Percentiles rank a stretch among this genome's conserved stretches.
phyloP scores from a whole-genome alignment of 177 flowering plant genomes.

The Vitis hybrid region DNA sequence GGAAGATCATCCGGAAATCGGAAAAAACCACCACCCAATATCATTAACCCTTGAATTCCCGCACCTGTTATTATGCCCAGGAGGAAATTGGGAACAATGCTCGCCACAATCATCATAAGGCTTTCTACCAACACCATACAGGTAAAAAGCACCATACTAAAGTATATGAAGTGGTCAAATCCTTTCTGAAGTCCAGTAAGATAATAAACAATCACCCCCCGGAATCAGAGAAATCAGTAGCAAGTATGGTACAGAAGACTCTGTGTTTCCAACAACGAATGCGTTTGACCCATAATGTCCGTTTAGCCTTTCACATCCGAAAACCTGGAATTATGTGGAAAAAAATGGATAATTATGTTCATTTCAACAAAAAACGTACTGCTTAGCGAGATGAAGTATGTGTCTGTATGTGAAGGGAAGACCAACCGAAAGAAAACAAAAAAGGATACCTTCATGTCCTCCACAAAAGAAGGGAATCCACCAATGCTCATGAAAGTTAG shows the following conservation, averaged over 20 bases:
- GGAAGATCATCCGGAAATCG: constrained; percentile 52
- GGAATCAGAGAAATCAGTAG: constrained; percentile 44
- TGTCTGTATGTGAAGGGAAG: too few species aligned
- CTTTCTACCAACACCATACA: constrained; percentile 56
- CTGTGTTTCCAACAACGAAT: constrained; percentile 51
- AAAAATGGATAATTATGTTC: too few species aligned
- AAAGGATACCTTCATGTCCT: constrained; percentile 22
- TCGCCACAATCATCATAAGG: constrained; percentile 60
- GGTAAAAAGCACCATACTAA: constrained; percentile 23
- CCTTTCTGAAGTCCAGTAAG: constrained; percentile 40
- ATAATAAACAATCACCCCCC: constrained; percentile 44
- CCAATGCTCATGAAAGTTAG: constrained; percentile 52
- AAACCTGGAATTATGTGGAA: constrained; percentile 32
- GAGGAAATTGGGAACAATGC: constrained; percentile 58
- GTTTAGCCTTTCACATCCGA: constrained; percentile 55
- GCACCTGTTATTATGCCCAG: constrained; percentile 65
- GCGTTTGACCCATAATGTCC: constrained; percentile 56
- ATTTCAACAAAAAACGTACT: too few species aligned
- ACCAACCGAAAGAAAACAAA: too few species aligned
- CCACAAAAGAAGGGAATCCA: constrained; percentile 57
- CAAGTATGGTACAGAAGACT: constrained; percentile 56
- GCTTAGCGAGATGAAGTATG: too few species aligned
- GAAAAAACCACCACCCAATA: constrained; percentile 52
- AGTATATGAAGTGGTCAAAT: constrained; percentile 37
- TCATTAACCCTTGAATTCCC: constrained; percentile 65